phyloP scores from a whole-genome alignment of 345 rosid species.

The Brassica carinata region DNA sequence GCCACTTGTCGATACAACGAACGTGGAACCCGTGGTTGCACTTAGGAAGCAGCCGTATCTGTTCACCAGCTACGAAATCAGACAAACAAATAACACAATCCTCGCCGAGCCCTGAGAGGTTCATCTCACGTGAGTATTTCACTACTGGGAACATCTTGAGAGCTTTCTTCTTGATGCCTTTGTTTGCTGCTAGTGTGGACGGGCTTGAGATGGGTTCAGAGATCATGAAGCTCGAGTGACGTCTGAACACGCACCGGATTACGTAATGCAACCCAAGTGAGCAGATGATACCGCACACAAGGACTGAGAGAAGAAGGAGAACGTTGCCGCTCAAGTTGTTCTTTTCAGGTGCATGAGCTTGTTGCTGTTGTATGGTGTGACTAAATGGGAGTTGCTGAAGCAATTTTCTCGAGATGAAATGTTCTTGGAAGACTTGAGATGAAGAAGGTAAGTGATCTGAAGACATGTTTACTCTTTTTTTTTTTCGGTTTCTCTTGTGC shows the following conservation, averaged over 20 bases:
- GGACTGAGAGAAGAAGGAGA: constrained; percentile 50
- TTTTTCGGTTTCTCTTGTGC: neutral
- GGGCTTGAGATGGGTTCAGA: constrained; percentile 39
- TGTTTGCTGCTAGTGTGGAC: constrained; percentile 31
- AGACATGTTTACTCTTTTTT: constrained; percentile 29
- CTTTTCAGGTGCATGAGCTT: constrained; percentile 27
- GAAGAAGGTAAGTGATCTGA: constrained; percentile 23
- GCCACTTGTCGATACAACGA: constrained; percentile 61
- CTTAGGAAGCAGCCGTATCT: constrained; percentile 54
- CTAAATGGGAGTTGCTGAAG: constrained; percentile 41
- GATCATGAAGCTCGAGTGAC: constrained; percentile 48
- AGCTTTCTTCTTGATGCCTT: constrained; percentile 51
- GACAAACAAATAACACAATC: constrained; percentile 68
- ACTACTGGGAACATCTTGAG: constrained; percentile 53
- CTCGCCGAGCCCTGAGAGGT: constrained; percentile 49
- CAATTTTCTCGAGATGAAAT: constrained; percentile 42
- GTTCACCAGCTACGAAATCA: constrained; percentile 50
- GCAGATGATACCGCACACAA: constrained; percentile 57
- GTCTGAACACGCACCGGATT: constrained; percentile 51
- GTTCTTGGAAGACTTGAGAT: constrained; percentile 37
- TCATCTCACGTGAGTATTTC: constrained; percentile 46
- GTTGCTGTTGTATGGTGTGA: constrained; percentile 29
- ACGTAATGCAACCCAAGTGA: constrained; percentile 55
- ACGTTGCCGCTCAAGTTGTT: constrained; percentile 47
- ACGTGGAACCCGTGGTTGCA: constrained; percentile 61